Evolutionary conservation across 768 basidiomycete species (phyloP).

Genomic region (Cantharellus anzutake): DNA sequence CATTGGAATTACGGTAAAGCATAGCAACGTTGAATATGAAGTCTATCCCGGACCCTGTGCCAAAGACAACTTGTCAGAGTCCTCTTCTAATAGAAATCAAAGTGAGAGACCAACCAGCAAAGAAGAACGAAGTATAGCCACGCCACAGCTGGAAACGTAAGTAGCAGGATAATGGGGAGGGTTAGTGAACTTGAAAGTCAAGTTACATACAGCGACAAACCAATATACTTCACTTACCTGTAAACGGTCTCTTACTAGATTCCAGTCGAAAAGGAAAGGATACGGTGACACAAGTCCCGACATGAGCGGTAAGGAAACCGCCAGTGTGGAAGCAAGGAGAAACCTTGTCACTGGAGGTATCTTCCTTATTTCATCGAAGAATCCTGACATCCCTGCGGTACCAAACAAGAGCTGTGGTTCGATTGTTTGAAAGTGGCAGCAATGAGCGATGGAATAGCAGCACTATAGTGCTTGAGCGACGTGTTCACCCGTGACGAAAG

Average conservation of each 20-base stretch:
- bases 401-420: not conserved
- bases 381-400: not conserved
- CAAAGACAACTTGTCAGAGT: not conserved
- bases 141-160: constrained; percentile 42
- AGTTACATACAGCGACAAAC: not conserved
- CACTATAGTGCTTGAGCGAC: too few species aligned
- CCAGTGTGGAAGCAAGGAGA: constrained; percentile 39
- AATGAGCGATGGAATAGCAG: too few species aligned
- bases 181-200: not conserved
- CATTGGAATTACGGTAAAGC: constrained; percentile 48
- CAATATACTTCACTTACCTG: constrained; percentile 27
- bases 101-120: constrained; percentile 30
- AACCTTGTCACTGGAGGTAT: constrained; percentile 73
- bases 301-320: constrained; percentile 37
- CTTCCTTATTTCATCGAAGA: constrained; percentile 41
- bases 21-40: constrained; percentile 50
- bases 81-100: not conserved
- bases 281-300: constrained; percentile 34
- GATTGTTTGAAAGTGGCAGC: too few species aligned
- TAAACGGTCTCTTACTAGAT: constrained; percentile 25
- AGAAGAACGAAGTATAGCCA: constrained; percentile 51
- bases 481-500: too few species aligned
- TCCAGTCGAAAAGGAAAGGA: constrained; percentile 32
- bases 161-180: not conserved
- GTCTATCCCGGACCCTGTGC: constrained; percentile 28